phyloP scores from a whole-genome alignment of 192 early-diverging fungal genomes.

The Coemansia sp. region DNA sequence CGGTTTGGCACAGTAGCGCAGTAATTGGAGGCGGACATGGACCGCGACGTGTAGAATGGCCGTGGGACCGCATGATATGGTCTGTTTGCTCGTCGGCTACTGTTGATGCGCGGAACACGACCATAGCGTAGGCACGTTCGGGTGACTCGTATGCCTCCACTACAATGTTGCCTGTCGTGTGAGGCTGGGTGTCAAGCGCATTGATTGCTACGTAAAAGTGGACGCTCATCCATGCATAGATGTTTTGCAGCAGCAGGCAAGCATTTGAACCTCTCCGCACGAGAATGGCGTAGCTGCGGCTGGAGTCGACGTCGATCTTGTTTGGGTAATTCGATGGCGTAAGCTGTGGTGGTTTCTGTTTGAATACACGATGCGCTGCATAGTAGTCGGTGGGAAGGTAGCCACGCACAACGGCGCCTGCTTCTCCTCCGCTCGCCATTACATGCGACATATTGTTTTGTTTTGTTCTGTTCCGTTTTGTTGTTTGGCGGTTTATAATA shows the following conservation, averaged over 20 bases:
- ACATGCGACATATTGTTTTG: not conserved
- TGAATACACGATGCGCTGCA: conserved; percentile 21
- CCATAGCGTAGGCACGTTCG: conserved; percentile 34
- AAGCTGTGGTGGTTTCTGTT: conserved; percentile 23
- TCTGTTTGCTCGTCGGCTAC: conserved; percentile 25
- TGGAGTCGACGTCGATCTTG: conserved; percentile 35
- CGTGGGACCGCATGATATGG: conserved; percentile 25
- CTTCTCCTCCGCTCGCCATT: not conserved
- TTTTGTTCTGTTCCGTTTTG: not conserved
- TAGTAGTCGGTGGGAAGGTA: conserved; percentile 37
- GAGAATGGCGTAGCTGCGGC: conserved; percentile 25
- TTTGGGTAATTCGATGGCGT: conserved; percentile 36
- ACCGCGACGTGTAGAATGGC: conserved; percentile 12
- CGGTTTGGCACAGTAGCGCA: conserved; percentile 30
- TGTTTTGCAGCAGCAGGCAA: not conserved
- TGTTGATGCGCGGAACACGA: conserved; percentile 26
- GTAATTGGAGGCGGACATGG: conserved; percentile 33
- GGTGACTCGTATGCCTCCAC: conserved; percentile 38
- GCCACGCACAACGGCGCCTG: conserved; percentile 14
- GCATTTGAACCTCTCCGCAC: not conserved
- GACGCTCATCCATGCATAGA: conserved; percentile 44
- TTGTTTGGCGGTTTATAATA: no score
- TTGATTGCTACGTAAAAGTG: conserved; percentile 33
- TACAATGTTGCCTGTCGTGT: conserved; percentile 25
- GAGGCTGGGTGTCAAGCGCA: not conserved